Conservation (phyloP, 495 filamentous ascomycete species). For the Tuber microsphaerosporum region DNA sequence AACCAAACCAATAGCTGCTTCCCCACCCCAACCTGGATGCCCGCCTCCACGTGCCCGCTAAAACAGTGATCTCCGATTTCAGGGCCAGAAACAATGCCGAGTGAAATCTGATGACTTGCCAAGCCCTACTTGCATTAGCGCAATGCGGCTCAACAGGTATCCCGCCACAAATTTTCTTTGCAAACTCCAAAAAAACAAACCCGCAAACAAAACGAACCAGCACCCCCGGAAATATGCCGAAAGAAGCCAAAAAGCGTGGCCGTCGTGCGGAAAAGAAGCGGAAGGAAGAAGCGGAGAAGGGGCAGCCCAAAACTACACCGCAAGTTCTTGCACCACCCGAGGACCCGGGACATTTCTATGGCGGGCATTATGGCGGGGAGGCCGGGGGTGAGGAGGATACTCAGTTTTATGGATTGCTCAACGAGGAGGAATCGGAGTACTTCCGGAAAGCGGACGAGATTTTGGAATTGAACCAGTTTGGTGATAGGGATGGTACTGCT, state of each 20-base stretch:
- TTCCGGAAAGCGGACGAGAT: slow-evolving; percentile 81
- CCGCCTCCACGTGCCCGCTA: background rate
- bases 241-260: slow-evolving; percentile 62
- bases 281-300: slow-evolving; percentile 44
- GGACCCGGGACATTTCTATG: slow-evolving; percentile 41
- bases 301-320: slow-evolving; percentile 36
- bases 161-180: background rate
- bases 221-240: slow-evolving; percentile 47
- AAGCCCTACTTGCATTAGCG: background rate
- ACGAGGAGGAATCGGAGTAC: slow-evolving; percentile 85
- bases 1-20: background rate
- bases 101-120: background rate
- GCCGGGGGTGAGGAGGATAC: slow-evolving; percentile 43
- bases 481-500: slow-evolving; percentile 51
- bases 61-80: background rate
- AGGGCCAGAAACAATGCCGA: background rate
- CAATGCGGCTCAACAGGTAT: slow-evolving; percentile 1
- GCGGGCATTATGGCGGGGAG: slow-evolving; percentile 22
- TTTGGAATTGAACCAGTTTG: slow-evolving; percentile 81
- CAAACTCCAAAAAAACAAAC: background rate
- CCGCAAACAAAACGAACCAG: background rate
- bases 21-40: background rate
- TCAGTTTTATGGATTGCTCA: slow-evolving; percentile 83
- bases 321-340: slow-evolving; percentile 22
- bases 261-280: slow-evolving; percentile 56